These are phyloP conservation scores for Pedinophyceae sp. DNA, from an alignment of 139 green algal species.

Conservation along the genomic window DNA sequence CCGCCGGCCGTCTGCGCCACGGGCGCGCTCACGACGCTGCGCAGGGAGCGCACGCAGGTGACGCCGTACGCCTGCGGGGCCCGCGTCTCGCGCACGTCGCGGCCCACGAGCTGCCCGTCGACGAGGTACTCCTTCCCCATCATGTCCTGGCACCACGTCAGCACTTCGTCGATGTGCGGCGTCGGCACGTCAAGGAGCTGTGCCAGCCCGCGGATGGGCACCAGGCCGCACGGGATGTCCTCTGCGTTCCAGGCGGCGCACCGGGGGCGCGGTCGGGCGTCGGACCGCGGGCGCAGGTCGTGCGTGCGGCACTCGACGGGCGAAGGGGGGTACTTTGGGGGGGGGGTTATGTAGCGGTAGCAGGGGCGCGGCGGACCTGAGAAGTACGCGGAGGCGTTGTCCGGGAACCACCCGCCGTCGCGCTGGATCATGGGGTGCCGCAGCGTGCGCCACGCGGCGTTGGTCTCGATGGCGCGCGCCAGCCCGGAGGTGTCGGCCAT, in stretches of 20 bases:
- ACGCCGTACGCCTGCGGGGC: conserved; percentile 1
- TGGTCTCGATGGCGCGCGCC: no score
- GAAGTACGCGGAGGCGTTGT: conserved; percentile 1
- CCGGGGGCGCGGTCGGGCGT: no score
- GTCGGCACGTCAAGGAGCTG: conserved; percentile 6
- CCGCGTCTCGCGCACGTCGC: background rate
- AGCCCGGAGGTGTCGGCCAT: no score
- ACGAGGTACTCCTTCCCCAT: conserved; percentile 7
- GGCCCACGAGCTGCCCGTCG: background rate
- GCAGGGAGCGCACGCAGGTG: background rate
- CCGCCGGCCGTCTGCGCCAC: background rate
- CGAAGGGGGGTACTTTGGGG: no score
- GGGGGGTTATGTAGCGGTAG: no score
- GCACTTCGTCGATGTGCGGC: conserved; percentile 5
- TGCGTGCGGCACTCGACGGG: no score
- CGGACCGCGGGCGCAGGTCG: no score
- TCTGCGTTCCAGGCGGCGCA: no score
- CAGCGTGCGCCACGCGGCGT: no score
- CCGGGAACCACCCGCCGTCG: conserved; percentile 1
- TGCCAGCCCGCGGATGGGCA: conserved; percentile 2
- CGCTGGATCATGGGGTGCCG: background rate
- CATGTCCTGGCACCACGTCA: conserved; percentile 3
- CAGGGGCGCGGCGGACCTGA: no score
- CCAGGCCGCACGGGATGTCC: conserved; percentile 8
- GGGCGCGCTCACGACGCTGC: background rate